These are phyloP conservation scores for Pochonia chlamydosporia DNA, from an alignment of 2,329 filamentous ascomycete species.

Conservation along the genomic window DNA sequence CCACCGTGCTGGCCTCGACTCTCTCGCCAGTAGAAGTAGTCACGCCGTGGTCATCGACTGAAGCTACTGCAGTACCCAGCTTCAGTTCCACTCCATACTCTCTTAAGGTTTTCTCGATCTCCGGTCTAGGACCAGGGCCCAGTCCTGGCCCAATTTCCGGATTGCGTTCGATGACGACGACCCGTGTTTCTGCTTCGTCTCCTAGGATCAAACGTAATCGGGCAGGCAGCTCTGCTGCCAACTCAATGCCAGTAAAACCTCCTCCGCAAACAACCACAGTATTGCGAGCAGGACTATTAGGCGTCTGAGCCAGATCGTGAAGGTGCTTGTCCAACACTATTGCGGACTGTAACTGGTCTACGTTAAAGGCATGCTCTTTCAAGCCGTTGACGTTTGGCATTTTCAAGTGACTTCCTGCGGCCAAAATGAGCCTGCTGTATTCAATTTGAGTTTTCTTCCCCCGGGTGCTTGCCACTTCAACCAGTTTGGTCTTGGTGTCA, in stretches of 20 bases:
- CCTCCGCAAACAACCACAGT: conserved; percentile 27
- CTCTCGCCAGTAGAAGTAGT: conserved; percentile 21
- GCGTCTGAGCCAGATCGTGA: conserved; percentile 15
- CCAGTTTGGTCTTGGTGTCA: background rate
- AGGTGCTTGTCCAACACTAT: conserved; percentile 22
- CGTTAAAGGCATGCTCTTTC: conserved; percentile 23
- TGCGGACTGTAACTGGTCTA: conserved; percentile 24
- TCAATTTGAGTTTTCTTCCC: conserved; percentile 13
- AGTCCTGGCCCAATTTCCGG: conserved; percentile 24
- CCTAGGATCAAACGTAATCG: conserved; percentile 19
- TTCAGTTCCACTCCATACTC: conserved; percentile 22
- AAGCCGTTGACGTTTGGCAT: conserved; percentile 24
- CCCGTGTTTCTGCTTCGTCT: conserved; percentile 6
- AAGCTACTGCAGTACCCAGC: conserved; percentile 20
- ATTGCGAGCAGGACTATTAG: conserved; percentile 19
- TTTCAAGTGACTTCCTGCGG: conserved; percentile 26
- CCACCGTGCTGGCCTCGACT: conserved; percentile 24
- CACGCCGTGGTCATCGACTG: conserved; percentile 13
- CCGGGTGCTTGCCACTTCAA: too few species aligned
- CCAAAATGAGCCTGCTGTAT: conserved; percentile 28
- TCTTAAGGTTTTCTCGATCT: conserved; percentile 22
- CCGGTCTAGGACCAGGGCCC: conserved; percentile 23
- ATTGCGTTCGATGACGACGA: conserved; percentile 22
- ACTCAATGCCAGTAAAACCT: conserved; percentile 29
- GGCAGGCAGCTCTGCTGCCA: conserved; percentile 22